A percentile compares a stretch with the other conserved stretches of the same genome.
Conservation (phyloP, 1,284 basidiomycete genomes). For the Austroboletus rostrupii region DNA sequence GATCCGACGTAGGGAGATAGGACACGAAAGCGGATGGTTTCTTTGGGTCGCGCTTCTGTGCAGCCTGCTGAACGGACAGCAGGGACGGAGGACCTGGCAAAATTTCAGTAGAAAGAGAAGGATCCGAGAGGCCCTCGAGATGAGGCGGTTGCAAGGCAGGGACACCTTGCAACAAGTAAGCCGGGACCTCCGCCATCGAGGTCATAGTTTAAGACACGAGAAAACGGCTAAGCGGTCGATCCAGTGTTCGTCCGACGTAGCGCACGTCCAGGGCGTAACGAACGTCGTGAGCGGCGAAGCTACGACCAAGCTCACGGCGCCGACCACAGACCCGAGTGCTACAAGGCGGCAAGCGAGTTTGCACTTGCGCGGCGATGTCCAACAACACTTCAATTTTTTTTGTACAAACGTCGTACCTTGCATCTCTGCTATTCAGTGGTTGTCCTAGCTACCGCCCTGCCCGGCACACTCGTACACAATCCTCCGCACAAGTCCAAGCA, state of each 20-base stretch:
- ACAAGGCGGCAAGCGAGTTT: constrained; percentile 22
- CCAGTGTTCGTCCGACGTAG: constrained; percentile 15
- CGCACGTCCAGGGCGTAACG: constrained; percentile 13
- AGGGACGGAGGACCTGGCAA: constrained; percentile 76
- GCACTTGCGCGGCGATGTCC: constrained; percentile 14
- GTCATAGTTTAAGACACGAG: constrained; percentile 43
- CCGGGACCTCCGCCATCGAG: constrained; percentile 63
- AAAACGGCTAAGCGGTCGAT: constrained; percentile 18
- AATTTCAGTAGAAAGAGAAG: constrained; percentile 76
- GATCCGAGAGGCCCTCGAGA: constrained; percentile 63
- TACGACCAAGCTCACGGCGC: constrained; percentile 16
- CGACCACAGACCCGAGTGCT: constrained; percentile 18
- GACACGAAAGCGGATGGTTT: constrained; percentile 63
- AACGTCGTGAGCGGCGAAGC: constrained; percentile 22
- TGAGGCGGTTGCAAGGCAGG: constrained; percentile 69
- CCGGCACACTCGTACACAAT: not conserved
- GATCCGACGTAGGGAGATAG: constrained; percentile 75
- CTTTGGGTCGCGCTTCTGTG: constrained; percentile 69
- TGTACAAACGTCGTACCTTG: constrained; percentile 12
- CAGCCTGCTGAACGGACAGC: constrained; percentile 59
- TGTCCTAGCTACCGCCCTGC: constrained; percentile 17
- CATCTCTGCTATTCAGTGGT: constrained; percentile 7
- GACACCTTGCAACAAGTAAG: constrained; percentile 63
- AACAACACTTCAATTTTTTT: constrained; percentile 12
- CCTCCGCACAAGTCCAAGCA: not conserved